These are phyloP conservation scores for Moesziomyces parantarcticus DNA, from an alignment of 1,284 basidiomycete genomes.

Conservation along the genomic window DNA sequence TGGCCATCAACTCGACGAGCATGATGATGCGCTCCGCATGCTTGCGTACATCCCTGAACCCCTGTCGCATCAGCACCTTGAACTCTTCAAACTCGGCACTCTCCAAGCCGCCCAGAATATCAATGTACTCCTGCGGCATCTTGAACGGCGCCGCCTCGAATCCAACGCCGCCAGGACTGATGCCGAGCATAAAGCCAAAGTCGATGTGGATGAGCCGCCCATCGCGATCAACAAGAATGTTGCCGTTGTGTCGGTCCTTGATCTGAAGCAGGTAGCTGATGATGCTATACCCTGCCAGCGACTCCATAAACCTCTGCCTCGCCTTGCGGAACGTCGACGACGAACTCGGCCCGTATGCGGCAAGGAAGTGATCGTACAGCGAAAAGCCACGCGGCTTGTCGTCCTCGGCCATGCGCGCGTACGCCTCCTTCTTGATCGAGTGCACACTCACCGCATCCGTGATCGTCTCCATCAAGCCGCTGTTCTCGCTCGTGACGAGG, in stretches of 20 bases:
- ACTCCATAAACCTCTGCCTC: constrained; percentile 85
- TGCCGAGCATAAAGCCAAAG: constrained; percentile 92
- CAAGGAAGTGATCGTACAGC: constrained; percentile 64
- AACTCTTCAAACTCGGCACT: constrained; percentile 85
- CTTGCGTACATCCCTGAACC: constrained; percentile 92
- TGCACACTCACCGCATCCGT: constrained; percentile 98
- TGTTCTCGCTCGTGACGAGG: constrained; percentile 89
- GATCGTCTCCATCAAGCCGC: constrained; percentile 75
- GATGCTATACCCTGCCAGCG: constrained; percentile 88
- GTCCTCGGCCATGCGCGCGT: constrained; percentile 81
- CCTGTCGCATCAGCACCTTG: constrained; percentile 85
- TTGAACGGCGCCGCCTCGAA: constrained; percentile 99
- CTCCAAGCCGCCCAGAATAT: constrained; percentile 90
- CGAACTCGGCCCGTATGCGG: constrained; percentile 57
- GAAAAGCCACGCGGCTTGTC: constrained; percentile 56
- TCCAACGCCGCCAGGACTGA: constrained; percentile 92
- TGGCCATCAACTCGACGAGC: constrained; percentile 95
- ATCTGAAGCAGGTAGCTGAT: constrained; percentile 96
- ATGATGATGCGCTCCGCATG: constrained; percentile 97
- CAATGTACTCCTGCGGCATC: constrained; percentile 92
- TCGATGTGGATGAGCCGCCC: constrained; percentile 94
- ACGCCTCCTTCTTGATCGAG: constrained; percentile 98
- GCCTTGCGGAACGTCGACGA: constrained; percentile 70
- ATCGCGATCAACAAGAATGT: constrained; percentile 93
- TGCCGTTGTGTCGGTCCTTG: constrained; percentile 99